These are phyloP conservation scores for Pyrenophora tritici-repentis DNA, from an alignment of 2,329 filamentous ascomycete species.

Conservation along the genomic window DNA sequence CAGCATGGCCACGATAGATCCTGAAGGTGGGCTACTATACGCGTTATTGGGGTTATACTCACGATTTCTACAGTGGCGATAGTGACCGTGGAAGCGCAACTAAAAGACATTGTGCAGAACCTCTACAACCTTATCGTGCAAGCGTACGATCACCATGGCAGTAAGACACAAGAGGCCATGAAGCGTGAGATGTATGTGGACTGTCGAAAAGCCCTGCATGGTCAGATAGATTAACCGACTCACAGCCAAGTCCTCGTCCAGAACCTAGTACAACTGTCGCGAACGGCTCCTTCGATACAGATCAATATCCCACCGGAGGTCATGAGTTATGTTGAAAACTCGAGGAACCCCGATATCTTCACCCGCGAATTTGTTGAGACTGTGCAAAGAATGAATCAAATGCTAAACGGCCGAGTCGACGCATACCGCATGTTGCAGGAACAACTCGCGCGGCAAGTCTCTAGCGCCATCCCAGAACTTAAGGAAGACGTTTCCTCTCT, in stretches of 20 bases:
- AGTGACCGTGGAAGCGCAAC: conserved; percentile 52
- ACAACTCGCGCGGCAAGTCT: conserved; percentile 63
- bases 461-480: conserved; percentile 62
- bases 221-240: conserved; percentile 1
- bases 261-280: conserved; percentile 59
- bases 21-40: conserved; percentile 6
- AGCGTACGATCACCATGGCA: conserved; percentile 63
- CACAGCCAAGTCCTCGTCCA: conserved; percentile 57
- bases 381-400: conserved; percentile 66
- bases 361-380: conserved; percentile 69
- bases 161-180: conserved; percentile 61
- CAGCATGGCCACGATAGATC: conserved; percentile 14
- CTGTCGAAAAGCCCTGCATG: too few species aligned
- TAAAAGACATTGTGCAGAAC: conserved; percentile 66
- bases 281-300: conserved; percentile 54
- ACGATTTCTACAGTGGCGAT: conserved; percentile 17
- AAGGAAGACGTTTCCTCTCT: conserved; percentile 58
- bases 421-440: conserved; percentile 64
- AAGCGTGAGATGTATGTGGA: conserved; percentile 59
- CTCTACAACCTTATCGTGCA: conserved; percentile 65
- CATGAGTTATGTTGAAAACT: conserved; percentile 65
- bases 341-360: conserved; percentile 70
- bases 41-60: neutral
- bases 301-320: conserved; percentile 65
- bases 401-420: conserved; percentile 64